Base-by-base conservation (phyloP, 2,329 filamentous ascomycete genomes). In the Arthrobotrys musiformis region DNA sequence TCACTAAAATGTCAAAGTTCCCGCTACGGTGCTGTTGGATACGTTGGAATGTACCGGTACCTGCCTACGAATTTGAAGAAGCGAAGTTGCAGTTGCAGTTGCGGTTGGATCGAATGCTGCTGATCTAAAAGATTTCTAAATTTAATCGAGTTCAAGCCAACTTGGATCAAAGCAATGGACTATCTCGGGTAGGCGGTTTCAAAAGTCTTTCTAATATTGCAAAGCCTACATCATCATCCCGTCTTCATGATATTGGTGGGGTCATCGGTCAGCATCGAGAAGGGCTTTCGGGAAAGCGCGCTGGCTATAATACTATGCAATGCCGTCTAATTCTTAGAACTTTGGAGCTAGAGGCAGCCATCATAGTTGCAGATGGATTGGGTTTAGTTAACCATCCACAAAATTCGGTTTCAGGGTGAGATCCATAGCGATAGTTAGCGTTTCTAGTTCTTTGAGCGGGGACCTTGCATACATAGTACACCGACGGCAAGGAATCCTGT, bases 281-380 rank as follows among this genome's bases (percentile, higher is more conserved):
- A 70, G 64, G 72, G 72, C 64, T 76, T 76, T 76, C 17, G 63
- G 72, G 30, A 70, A 76, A 64, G 72, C 50, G 58, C n/a, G n/a
- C n/a, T n/a, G n/a, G n/a, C n/a, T n/a, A n/a, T n/a, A n/a, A n/a
- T n/a, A n/a, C n/a, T n/a, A n/a, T n/a, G n/a, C 66, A 40, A 48
- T 28, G 61, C 54, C 22, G 22, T 40, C 63, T 42, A 52, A 52
- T 52, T 52, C 48, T 33, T 33, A 33, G 30, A 5, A 5, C 30
- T 33, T 40, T 40, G 13, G 37, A n/a, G n/a, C n/a, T 7, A 22
- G n/a, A 54, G 28, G 50, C 50, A 35, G 8, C 50, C 15, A 17
- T 26, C 2, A 15, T 60, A 33, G 30, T 22, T 56, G 54, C 28
- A 42, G 54, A 72, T 56, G 44, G 42, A 56, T 46, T 63, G 33